A percentile compares a stretch with the other conserved stretches of the same genome.
phyloP scores from a whole-genome alignment of 139 green algal genomes.

The Chlamydomonas schloesseri region DNA sequence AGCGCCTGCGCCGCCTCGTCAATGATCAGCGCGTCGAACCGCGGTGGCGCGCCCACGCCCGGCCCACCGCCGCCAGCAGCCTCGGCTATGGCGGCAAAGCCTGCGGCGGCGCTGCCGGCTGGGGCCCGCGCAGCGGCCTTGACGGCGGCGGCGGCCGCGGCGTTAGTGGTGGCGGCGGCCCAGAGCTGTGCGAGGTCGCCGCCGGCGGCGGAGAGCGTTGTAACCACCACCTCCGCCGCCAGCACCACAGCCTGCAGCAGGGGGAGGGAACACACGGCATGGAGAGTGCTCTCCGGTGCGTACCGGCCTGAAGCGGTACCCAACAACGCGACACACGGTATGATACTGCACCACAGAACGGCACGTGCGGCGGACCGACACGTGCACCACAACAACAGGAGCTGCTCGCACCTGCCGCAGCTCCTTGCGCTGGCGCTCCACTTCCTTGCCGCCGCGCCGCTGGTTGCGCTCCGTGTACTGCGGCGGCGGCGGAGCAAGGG shows the following conservation, averaged over 20 bases:
- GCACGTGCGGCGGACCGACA: no score
- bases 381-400: no score
- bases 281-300: no score
- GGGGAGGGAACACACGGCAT: no score
- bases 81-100: no score
- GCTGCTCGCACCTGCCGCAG: conserved; percentile 53
- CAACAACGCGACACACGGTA: no score
- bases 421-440: conserved; percentile 57
- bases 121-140: neutral
- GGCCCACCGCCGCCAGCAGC: neutral
- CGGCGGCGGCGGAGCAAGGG: neutral
- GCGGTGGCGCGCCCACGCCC: conserved; percentile 2
- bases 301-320: neutral
- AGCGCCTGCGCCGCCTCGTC: conserved; percentile 86
- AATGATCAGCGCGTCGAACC: conserved; percentile 81
- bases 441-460: conserved; percentile 13
- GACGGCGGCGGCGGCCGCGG: neutral
- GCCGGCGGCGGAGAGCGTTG: conserved; percentile 74
- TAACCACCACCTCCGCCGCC: conserved; percentile 66
- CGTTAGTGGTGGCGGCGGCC: neutral
- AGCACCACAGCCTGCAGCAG: conserved; percentile 65
- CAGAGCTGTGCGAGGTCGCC: conserved; percentile 64
- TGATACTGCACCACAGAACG: no score
- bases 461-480: conserved; percentile 24
- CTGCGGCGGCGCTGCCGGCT: neutral